Base-by-base conservation (phyloP, 2,329 filamentous ascomycete species). In the Dactylonectria macrodidyma region DNA sequence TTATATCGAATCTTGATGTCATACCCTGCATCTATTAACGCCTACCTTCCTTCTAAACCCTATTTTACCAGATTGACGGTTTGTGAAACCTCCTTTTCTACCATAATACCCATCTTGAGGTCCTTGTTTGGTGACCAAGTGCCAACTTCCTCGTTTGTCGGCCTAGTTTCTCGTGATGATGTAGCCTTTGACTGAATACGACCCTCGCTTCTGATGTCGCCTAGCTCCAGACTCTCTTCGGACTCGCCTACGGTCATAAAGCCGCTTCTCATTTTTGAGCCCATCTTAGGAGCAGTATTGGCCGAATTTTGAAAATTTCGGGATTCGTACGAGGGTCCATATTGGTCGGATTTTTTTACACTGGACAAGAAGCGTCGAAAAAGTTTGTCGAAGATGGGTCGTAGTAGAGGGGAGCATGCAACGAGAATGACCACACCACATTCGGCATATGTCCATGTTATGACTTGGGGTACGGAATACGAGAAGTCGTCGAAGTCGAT, bases 361-460 rank as follows among this genome's bases (percentile, higher is more conserved):
- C 50, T 52, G 41, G 65, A 72, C 14, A 74, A 48, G 22, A 76
- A 64, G 3, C 73, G 59, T n/a, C 58, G 47, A 33, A 76, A 73
- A 16, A 70, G 41, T 48, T 68, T 71, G 55, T 76, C 73, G 26
- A 76, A 76, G 6, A 76, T 67, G 34, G 75, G 73, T 5, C 75
- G 69, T 2, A 76, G 69, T 1, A 75, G 62, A 6, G 75, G 69
- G 1, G 72, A 76, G 50, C 71, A 75, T 3, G 74, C 73, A 12
- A 76, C 75, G 46, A 76, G 50, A 22, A 76, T 69, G 19, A 73
- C 69, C 22, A 75, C 75, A 12, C 75, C 73, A 7, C 66, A 65
- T 57, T 76, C 75, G 24, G 75, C 73, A 8, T 69, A 71, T 12
- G 73, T 71, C 75, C 75, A 76, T 4, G 68, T 71, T 58, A 75